Conservation (phyloP, 768 basidiomycete species). For the Lactarius indigo region DNA sequence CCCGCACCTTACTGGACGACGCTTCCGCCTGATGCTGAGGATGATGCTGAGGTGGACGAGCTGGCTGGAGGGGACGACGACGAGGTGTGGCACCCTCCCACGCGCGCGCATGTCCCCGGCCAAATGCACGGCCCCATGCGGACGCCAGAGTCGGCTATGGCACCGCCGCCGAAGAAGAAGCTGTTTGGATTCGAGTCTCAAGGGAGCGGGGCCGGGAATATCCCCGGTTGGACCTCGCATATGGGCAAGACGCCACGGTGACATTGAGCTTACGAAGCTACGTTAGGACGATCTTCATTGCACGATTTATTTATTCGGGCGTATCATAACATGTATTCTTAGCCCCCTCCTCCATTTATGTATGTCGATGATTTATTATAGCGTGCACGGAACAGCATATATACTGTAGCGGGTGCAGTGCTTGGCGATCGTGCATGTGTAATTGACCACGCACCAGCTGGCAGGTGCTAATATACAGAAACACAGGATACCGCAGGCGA, state of each 20-base stretch:
- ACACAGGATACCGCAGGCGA: not conserved
- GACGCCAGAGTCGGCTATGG: constrained; percentile 3
- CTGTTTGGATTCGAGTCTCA: constrained; percentile 16
- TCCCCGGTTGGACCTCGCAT: constrained; percentile 4
- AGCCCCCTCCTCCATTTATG: constrained; percentile 14
- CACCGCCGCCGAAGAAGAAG: constrained; percentile 20
- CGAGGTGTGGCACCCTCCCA: constrained; percentile 4
- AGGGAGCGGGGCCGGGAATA: not conserved
- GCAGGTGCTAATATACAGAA: not conserved
- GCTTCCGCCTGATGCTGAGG: constrained; percentile 7
- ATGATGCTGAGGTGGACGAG: constrained; percentile 14
- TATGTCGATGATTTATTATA: constrained; percentile 7
- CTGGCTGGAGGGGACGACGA: constrained; percentile 14
- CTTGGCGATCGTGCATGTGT: not conserved
- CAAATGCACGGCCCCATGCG: not conserved
- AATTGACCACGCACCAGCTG: not conserved
- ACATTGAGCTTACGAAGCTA: not conserved
- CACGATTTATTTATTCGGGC: constrained; percentile 15
- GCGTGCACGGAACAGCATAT: not conserved
- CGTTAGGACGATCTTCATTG: constrained; percentile 2
- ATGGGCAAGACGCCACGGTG: constrained; percentile 7
- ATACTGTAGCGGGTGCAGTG: not conserved
- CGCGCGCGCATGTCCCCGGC: not conserved
- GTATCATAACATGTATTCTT: constrained; percentile 22
- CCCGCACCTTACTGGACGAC: constrained; percentile 6